Evolutionary conservation across 2,329 filamentous ascomycete species (phyloP), one percentile per base, ranked within the genome.

Genomic region (Aureobasidium sp.): DNA sequence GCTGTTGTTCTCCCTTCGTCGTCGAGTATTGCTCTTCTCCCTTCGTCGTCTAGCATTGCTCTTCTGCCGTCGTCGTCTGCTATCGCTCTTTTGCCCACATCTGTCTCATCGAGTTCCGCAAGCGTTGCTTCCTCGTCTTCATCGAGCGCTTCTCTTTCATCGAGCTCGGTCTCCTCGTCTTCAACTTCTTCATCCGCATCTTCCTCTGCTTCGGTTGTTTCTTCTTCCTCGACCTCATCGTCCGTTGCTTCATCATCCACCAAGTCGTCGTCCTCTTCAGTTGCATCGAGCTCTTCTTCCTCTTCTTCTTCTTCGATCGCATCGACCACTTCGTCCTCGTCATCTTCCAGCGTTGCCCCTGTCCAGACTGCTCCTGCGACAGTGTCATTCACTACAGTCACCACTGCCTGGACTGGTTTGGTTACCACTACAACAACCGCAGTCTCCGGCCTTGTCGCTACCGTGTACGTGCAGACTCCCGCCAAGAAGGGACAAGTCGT

Each of bases 381-480:
- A 2, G 59, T 63, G 6, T 49, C 57, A 1, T 63, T 54, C 41
- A 65, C 63, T 7, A 65, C 63, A 2, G 30, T 57, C 32, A 65
- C 63, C 25, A 55, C 32, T 8, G 61, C 63, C 10, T 65, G 63
- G 63, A 63, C 63, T 29, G 63, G 63, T 13, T 39, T 45, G 21
- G 21, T 21, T 11, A 65, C 63, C 11, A 21, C 21, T 21, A 65
- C 61, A 0, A 37, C 34, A 10, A 65, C 63, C 7, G 59, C 57
- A 11, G 36, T 65, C 21, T 44, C 39, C 25, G 63, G 57, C 34
- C 49, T 59, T 3, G 49, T 27, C 32, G 63, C 61, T 42, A 63
- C 59, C 15, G 59, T 65, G 13, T 59, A 62, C 34, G 32, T 63
- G 10, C 58, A 62, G n/a, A 65, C 63, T 0, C 63, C 63, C 21